Base-by-base conservation (phyloP, 108 stramenopile genomes). In the Skeletonema grethae region DNA sequence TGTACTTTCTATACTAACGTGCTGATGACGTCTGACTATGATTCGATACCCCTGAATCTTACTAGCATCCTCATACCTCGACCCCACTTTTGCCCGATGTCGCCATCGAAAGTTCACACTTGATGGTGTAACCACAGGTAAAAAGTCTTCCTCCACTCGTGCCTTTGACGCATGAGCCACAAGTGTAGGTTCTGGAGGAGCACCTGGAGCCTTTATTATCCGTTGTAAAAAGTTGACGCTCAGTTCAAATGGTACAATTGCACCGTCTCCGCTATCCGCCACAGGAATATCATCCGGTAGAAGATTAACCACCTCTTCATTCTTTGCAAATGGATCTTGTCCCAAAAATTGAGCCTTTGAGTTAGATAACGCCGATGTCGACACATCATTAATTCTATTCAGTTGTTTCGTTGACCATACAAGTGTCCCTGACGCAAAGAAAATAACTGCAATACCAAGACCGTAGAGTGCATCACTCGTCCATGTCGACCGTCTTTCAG, bases 41-140 rank as follows among this genome's bases (percentile, higher is more conserved):
- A 77, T 43, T 2, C 64, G 43, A 70, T 70, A 77, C 15, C 35
- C 76, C 18, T 39, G 35, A 16, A 77, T 28, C 15, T n/a, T 15
- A 9, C 3, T 46, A n/a, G 69, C 69, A 70, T 77, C 63, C 43
- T 57, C 53, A 22, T 56, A 10, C 25, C n/a, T 4, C 4, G 76
- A 63, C n/a, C 76, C 76, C 0, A 50, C 62, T 57, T 43, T 59
- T 5, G 76, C 69, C 6, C 31, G 61, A 66, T 77, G 76, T 18
- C 64, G 56, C 76, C 76, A 77, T 34, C 76, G 55, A 66, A 77
- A 77, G 12, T 39, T 53, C 18, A 77, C 61, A 7, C 65, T 56
- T 7, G 25, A 22, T 12, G 69, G 69, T 20, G 9, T 35, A 4
- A 70, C 76, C n/a, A 77, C 69, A 6, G 76, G 76, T 32, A 77